Base-by-base conservation (phyloP, 2,329 filamentous ascomycete species). In the Colletotrichum agaves region DNA sequence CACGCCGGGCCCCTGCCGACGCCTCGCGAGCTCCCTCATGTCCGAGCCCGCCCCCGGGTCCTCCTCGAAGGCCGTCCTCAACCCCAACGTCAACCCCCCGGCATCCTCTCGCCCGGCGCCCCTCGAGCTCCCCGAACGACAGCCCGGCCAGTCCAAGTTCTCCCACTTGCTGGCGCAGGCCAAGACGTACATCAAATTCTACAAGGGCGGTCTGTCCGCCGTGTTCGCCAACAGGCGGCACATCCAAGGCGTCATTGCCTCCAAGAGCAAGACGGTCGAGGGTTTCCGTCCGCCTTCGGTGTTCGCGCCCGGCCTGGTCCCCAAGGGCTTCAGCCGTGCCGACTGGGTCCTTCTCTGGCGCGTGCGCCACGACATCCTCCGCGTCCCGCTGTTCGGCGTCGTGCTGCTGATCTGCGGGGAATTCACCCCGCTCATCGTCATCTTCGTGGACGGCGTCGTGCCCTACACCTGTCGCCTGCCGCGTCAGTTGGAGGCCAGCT, bases 391-490 rank as follows among this genome's bases (percentile, higher is more conserved):
- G 1, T 98, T 99, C 76, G 90, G 83, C 0, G 69, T 97, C 3
- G 81, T 98, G 56, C 84, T 97, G 6, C 74, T 95, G 1, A 70
- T 97, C 15, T 93, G 92, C 76, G 95, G 94, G 27, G 95, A 98
- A 79, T 91, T 97, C 80, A 93, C 94, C 1, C 93, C 94, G 0
- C 75, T 98, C 5, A 79, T 97, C 5, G 91, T 97, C 1, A 81
- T 94, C 6, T 86, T 89, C 35, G 81, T 97, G 27, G 89, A 90
- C 19, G 82, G 82, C 41, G 82, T 93, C 21, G 91, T 97, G 27
- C 95, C 95, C 0, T 88, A 88, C 72, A 91, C 93, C 0, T 98
- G 95, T 78, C 88, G 93, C 11, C 91, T 98, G 66, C 95, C 95
- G 0, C 82, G 81, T 43, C 95, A 98, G 80, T 81, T 93, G 6